These are phyloP conservation scores for Phlebiopsis flavidoalba DNA, from an alignment of 768 basidiomycete genomes.

Conservation along the genomic window DNA sequence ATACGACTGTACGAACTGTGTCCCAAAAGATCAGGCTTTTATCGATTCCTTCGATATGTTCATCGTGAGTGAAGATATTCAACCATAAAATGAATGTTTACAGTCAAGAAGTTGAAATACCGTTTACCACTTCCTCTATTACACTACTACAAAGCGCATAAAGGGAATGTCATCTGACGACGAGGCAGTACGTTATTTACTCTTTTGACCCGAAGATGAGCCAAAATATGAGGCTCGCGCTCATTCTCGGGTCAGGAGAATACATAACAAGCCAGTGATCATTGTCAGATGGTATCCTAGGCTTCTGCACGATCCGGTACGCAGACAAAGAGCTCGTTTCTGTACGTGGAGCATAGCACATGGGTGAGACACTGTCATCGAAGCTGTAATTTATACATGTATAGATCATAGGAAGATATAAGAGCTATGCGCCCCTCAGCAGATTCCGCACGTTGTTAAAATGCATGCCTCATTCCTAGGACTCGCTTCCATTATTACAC, in stretches of 20 bases:
- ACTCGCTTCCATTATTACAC: neutral
- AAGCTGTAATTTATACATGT: neutral
- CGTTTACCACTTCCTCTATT: too few species aligned
- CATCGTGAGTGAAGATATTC: too few species aligned
- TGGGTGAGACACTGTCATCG: neutral
- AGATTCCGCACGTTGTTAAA: neutral
- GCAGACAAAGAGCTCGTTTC: neutral
- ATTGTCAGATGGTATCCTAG: neutral
- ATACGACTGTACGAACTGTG: too few species aligned
- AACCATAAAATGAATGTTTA: too few species aligned
- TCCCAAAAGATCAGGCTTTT: too few species aligned
- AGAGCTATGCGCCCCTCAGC: neutral
- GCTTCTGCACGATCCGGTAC: neutral
- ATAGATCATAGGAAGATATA: neutral
- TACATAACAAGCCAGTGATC: neutral
- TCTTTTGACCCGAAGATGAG: neutral
- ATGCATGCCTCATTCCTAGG: neutral
- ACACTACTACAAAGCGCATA: too few species aligned
- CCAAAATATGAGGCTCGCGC: neutral
- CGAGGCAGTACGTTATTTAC: neutral
- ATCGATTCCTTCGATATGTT: too few species aligned
- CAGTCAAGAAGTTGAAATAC: too few species aligned
- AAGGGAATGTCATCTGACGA: neutral
- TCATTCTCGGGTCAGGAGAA: neutral
- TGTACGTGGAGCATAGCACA: neutral